Evolutionary conservation across 148 eudicot genomes (phyloP).

Genomic region (Nepenthes mirabilis): DNA sequence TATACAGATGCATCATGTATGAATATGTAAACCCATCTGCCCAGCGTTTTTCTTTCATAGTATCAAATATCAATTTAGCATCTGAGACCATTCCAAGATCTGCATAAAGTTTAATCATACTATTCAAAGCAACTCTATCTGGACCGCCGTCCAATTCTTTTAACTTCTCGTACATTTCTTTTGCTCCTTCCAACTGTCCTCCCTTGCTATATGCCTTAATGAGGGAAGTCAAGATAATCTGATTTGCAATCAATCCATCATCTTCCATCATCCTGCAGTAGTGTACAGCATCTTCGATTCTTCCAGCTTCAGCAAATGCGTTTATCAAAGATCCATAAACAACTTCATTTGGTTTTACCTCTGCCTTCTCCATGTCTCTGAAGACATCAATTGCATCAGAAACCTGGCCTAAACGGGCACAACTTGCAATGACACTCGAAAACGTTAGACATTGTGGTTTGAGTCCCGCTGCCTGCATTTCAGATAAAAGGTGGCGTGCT

Average conservation of each 20-base stretch:
- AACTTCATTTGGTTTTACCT: conserved; percentile 66
- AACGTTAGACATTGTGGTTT: conserved; percentile 46
- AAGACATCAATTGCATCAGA: conserved; percentile 47
- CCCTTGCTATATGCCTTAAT: conserved; percentile 68
- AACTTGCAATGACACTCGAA: conserved; percentile 53
- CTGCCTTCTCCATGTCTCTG: conserved; percentile 41
- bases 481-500: conserved; percentile 46
- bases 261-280: conserved; percentile 52
- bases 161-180: conserved; percentile 44
- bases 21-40: conserved; percentile 71
- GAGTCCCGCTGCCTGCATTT: conserved; percentile 61
- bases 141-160: conserved; percentile 56
- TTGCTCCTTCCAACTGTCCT: conserved; percentile 53
- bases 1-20: conserved; percentile 63
- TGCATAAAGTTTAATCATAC: conserved; percentile 72
- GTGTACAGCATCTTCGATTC: conserved; percentile 45
- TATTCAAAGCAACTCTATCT: conserved; percentile 68
- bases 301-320: conserved; percentile 71
- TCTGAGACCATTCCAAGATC: conserved; percentile 69
- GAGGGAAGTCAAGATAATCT: conserved; percentile 61
- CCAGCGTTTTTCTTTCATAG: conserved; percentile 28
- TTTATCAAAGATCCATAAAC: conserved; percentile 76
- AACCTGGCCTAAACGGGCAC: conserved; percentile 38
- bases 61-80: conserved; percentile 47
- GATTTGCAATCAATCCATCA: conserved; percentile 47